These are phyloP conservation scores for Thuja plicata DNA, from an alignment of 83 land plant species.

Conservation along the genomic window DNA sequence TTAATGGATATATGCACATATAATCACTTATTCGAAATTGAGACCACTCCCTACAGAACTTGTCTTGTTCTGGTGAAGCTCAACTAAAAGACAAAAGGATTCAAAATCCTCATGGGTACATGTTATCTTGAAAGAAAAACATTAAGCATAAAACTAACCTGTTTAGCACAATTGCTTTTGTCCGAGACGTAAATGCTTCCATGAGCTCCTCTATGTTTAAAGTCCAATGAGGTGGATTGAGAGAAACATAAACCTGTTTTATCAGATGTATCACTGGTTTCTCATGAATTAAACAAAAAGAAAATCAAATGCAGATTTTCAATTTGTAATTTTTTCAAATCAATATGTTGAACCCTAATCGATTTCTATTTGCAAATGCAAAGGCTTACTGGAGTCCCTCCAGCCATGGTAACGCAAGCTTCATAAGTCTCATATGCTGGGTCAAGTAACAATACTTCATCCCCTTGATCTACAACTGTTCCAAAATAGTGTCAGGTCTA, in stretches of 20 bases:
- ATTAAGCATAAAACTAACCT: conserved; percentile 48
- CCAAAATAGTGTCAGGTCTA: conserved; percentile 3
- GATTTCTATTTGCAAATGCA: background rate
- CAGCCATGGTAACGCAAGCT: conserved; percentile 72
- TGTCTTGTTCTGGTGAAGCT: background rate
- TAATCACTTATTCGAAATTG: too few species aligned
- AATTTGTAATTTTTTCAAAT: background rate
- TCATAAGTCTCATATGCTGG: conserved; percentile 91
- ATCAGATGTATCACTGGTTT: background rate
- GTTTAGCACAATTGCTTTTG: conserved; percentile 89
- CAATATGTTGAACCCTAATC: background rate
- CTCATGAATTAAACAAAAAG: background rate
- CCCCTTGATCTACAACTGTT: conserved; percentile 77
- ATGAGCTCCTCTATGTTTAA: conserved; percentile 59
- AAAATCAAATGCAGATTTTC: background rate
- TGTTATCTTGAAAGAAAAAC: background rate
- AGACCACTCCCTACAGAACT: too few species aligned
- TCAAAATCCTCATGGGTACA: background rate
- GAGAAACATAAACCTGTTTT: conserved; percentile 69
- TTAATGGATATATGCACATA: too few species aligned
- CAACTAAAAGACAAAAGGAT: background rate
- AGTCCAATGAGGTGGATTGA: conserved; percentile 86
- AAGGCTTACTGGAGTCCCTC: conserved; percentile 78
- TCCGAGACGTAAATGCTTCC: conserved; percentile 48
- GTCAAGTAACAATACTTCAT: conserved; percentile 86